These are phyloP conservation scores for Agrostemma githago DNA, from an alignment of 148 eudicot species.

Conservation along the genomic window DNA sequence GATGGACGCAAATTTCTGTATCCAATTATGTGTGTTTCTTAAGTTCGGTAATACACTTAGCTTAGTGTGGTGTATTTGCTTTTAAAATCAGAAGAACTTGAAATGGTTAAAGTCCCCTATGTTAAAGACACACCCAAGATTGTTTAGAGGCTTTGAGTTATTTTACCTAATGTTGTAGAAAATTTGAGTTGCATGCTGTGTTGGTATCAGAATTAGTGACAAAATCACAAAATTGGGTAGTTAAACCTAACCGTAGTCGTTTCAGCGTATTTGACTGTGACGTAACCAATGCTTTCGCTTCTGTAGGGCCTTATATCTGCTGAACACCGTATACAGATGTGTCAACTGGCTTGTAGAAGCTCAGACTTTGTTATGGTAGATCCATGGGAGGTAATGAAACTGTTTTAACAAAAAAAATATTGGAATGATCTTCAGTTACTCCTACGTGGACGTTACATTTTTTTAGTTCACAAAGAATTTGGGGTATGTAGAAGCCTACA, in stretches of 20 bases:
- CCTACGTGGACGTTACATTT: neutral
- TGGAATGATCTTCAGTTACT: neutral
- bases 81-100: too few species aligned
- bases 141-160: too few species aligned
- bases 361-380: conserved; percentile 92
- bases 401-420: neutral
- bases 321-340: conserved; percentile 78
- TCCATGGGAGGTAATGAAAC: conserved; percentile 77
- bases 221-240: neutral
- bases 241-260: neutral
- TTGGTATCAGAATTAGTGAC: neutral
- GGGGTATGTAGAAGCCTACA: neutral
- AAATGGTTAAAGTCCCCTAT: too few species aligned
- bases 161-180: neutral
- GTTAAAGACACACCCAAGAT: too few species aligned
- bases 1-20: too few species aligned
- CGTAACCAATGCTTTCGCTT: neutral
- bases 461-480: neutral
- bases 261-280: neutral
- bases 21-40: too few species aligned
- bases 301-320: conserved; percentile 68
- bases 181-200: too few species aligned
- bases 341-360: conserved; percentile 72
- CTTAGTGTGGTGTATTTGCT: too few species aligned
- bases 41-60: neutral